phyloP scores from a whole-genome alignment of 176 grass and related monocot species.

The Thalia dealbata region DNA sequence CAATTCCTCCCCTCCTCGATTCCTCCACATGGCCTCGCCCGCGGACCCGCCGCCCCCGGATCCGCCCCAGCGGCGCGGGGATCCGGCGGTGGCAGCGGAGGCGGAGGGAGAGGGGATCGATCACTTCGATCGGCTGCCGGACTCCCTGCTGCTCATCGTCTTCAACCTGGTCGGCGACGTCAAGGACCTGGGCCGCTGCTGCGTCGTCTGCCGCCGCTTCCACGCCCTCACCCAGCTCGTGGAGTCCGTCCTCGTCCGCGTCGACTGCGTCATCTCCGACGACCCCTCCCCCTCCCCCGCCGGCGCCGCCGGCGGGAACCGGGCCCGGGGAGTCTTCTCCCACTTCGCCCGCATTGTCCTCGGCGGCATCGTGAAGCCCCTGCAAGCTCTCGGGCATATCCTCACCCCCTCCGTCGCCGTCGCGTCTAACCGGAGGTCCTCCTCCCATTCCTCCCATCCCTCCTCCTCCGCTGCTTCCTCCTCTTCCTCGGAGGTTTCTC shows the following conservation, averaged over 20 bases:
- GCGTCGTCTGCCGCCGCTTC: slow-evolving; percentile 73
- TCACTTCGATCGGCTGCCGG: slow-evolving; percentile 13
- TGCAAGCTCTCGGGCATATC: slow-evolving; percentile 72
- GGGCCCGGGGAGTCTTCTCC: slow-evolving; percentile 43
- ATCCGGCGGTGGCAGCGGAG: not conserved
- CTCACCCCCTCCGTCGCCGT: slow-evolving; percentile 40
- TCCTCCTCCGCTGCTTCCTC: slow-evolving; percentile 19
- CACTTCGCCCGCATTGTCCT: slow-evolving; percentile 62
- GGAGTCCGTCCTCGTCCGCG: slow-evolving; percentile 23
- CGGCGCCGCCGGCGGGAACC: slow-evolving; percentile 14
- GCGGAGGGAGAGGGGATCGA: slow-evolving; percentile 2
- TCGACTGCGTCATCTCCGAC: slow-evolving; percentile 16
- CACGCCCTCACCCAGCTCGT: slow-evolving; percentile 61
- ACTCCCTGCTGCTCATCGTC: slow-evolving; percentile 1
- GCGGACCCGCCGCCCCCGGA: not conserved
- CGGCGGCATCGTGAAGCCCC: slow-evolving; percentile 62
- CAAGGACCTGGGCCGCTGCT: slow-evolving; percentile 84
- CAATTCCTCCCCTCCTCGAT: not conserved
- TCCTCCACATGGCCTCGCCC: not conserved
- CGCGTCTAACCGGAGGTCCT: slow-evolving; percentile 17
- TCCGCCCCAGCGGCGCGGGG: not conserved
- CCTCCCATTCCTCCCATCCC: slow-evolving; percentile 19
- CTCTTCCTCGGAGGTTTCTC: slow-evolving; percentile 42
- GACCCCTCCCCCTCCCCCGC: slow-evolving; percentile 14
- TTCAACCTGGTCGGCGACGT: slow-evolving; percentile 85